phyloP scores from a whole-genome alignment of 805 yeast genomes.

The Candida xiaguanensis region DNA sequence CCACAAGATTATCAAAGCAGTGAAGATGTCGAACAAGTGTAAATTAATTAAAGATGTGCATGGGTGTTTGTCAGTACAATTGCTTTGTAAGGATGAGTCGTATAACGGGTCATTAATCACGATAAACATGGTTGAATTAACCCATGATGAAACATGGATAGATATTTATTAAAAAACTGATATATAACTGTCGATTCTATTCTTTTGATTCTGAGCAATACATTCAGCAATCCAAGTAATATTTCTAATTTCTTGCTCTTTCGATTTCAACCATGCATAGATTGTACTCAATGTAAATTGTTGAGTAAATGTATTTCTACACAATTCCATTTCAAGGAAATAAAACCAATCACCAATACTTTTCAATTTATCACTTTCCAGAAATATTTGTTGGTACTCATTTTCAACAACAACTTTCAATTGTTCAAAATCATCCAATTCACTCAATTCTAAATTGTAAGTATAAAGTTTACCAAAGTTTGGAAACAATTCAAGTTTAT shows the following conservation, averaged over 20 bases:
- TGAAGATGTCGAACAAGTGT: constrained; percentile 36
- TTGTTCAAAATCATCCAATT: constrained; percentile 82
- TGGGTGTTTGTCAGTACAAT: constrained; percentile 36
- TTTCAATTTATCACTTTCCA: constrained; percentile 40
- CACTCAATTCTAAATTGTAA: constrained; percentile 61
- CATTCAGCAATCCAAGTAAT: constrained; percentile 99
- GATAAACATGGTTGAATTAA: constrained; percentile 35
- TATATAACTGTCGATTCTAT: constrained; percentile 86
- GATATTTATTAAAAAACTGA: constrained; percentile 67
- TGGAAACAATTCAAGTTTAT: constrained; percentile 72
- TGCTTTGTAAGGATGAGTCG: constrained; percentile 30
- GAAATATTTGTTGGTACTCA: constrained; percentile 59
- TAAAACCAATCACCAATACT: constrained; percentile 93
- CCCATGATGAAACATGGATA: constrained; percentile 8
- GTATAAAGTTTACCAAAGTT: constrained; percentile 70
- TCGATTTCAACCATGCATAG: constrained; percentile 96
- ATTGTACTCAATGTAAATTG: constrained; percentile 87
- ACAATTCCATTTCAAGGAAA: constrained; percentile 84
- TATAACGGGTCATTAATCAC: constrained; percentile 38
- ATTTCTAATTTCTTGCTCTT: constrained; percentile 95
- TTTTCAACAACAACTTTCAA: constrained; percentile 62
- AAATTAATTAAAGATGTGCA: constrained; percentile 33
- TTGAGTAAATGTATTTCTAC: constrained; percentile 92
- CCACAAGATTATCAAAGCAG: constrained; percentile 30
- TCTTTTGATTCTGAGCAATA: constrained; percentile 97